A percentile compares a stretch with the other conserved stretches of the same genome.
These are phyloP conservation scores for Bodo saltans DNA, from an alignment of 78 protist genomes.

Conservation along the genomic window DNA sequence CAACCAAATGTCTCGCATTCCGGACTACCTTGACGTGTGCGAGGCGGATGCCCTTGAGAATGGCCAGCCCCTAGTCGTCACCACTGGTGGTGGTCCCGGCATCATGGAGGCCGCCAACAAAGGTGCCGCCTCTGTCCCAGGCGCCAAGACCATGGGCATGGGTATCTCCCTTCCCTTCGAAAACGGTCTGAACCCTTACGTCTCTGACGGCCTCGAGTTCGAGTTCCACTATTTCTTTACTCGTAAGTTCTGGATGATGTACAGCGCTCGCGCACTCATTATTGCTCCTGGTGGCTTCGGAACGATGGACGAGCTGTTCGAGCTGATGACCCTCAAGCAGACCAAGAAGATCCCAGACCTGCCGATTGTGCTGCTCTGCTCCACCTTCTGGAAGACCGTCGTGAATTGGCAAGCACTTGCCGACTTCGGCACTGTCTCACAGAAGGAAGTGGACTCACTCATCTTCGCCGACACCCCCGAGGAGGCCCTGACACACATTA, in stretches of 20 bases:
- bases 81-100: constrained; percentile 47
- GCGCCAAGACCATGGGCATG: constrained; percentile 35
- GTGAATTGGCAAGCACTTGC: constrained; percentile 29
- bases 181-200: constrained; percentile 42
- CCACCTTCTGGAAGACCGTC: constrained; percentile 33
- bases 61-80: neutral
- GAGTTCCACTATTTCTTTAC: constrained; percentile 55
- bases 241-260: constrained; percentile 45
- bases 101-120: constrained; percentile 34
- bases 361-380: constrained; percentile 43
- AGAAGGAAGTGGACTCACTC: constrained; percentile 21
- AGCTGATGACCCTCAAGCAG: constrained; percentile 48
- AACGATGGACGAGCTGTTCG: constrained; percentile 51
- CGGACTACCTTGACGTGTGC: neutral
- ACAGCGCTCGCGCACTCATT: constrained; percentile 33
- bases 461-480: constrained; percentile 37
- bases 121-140: constrained; percentile 19
- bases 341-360: constrained; percentile 29
- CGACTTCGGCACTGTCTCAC: neutral
- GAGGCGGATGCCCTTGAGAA: neutral
- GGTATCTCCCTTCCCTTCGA: constrained; percentile 52
- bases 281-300: constrained; percentile 51
- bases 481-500: constrained; percentile 28
- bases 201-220: constrained; percentile 38
- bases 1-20: neutral